A percentile compares a stretch with the other conserved stretches of the same genome.
Evolutionary conservation across 75 land plant species (phyloP).

Genomic region (Cryptomeria japonica): DNA sequence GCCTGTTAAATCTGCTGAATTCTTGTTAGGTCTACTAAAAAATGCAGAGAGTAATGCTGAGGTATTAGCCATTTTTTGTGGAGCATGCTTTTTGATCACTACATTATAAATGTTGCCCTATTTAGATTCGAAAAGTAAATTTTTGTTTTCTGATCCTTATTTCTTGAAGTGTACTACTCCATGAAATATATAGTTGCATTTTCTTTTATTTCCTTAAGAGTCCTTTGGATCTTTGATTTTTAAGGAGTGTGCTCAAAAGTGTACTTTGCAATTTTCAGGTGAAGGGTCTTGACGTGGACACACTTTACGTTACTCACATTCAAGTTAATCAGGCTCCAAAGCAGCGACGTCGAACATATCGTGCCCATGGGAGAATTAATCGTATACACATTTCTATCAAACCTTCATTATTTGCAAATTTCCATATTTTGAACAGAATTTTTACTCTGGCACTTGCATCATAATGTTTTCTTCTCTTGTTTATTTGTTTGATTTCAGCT

Average conservation of each 20-base stretch:
- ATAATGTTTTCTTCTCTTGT: not conserved
- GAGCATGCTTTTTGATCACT: not conserved
- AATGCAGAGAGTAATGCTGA: constrained; percentile 96
- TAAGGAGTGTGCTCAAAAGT: not conserved
- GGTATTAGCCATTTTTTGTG: constrained; percentile 21
- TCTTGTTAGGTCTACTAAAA: constrained; percentile 73
- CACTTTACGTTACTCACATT: constrained; percentile 60
- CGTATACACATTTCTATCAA: constrained; percentile 34
- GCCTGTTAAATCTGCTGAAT: constrained; percentile 85
- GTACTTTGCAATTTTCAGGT: constrained; percentile 27
- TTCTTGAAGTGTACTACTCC: not conserved
- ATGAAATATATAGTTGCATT: too few relatives aligned
- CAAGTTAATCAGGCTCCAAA: constrained; percentile 75
- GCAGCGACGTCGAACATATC: constrained; percentile 72
- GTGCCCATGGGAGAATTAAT: constrained; percentile 73
- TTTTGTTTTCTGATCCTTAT: not conserved
- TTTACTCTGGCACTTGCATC: not conserved
- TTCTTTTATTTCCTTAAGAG: too few relatives aligned
- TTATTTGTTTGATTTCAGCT: constrained; percentile 38
- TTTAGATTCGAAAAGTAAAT: not conserved
- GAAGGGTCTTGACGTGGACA: constrained; percentile 68
- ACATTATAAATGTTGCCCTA: not conserved
- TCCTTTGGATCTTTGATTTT: not conserved
- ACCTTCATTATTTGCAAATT: not conserved
- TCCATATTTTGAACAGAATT: not conserved